Base-by-base conservation (phyloP, 805 yeast genomes). In the Candida broadrunensis region DNA sequence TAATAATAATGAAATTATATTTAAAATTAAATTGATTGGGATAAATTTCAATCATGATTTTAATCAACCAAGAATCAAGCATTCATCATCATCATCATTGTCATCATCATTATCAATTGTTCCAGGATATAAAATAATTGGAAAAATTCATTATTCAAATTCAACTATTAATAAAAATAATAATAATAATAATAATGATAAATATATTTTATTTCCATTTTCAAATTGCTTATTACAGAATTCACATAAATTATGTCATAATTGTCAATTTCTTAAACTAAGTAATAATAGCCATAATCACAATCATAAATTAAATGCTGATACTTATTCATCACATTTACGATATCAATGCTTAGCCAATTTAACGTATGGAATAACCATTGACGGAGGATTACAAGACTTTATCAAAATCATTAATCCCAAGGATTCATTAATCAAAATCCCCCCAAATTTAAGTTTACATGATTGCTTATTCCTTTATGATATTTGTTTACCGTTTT, bases 301-400 rank as follows among this genome's bases (percentile, higher is more conserved):
- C n/a, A n/a, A n/a, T n/a, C n/a, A 7, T 25, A 25, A 9, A 21
- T 42, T 41, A 18, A 37, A 24, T 14, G 20, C 31, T 17, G 13
- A 16, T 8, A 20, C 35, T 26, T 24, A 16, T 27, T 26, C 35
- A 14, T 20, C 21, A 7, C 30, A 34, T 23, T 14, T 12, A 15
- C 36, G 26, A 8, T 14, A 34, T 38, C 55, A 57, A 3, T 68
- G 74, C 40, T 18, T 47, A 3, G 36, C 40, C 3, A 40, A 46
- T 21, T 49, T 55, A 36, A 55, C 53, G 5, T 64, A 61, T 47
- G 74, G 74, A 2, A 41, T 38, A 11, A 61, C 61, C 35, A 36
- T 68, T 3, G 63, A 67, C 36, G 74, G 74, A 7, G 73, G 73
- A 3, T 47, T 69, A 15, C 73, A 67, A 46, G 72, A 68, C 33